A percentile compares a stretch with the other conserved stretches of the same genome.
Conservation (phyloP, 306 rosid species). For the Vigna reflexopilosa region DNA sequence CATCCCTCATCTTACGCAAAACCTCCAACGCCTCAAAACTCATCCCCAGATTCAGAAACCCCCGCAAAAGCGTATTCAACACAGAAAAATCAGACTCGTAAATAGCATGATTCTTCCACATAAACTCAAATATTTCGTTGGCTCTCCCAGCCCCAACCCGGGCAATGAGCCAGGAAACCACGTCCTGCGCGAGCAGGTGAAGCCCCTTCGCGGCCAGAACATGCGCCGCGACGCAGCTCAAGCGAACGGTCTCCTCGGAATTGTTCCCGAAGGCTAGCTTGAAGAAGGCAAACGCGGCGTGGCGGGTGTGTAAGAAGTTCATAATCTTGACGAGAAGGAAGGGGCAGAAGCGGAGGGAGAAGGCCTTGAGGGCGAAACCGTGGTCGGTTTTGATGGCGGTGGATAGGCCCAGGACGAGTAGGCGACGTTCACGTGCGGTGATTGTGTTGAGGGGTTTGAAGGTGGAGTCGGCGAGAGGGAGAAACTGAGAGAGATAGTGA, state of each 20-base stretch:
- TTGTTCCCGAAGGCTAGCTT: constrained; percentile 58
- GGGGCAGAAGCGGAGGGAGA: constrained; percentile 66
- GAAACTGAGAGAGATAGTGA: constrained; percentile 65
- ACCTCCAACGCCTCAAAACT: constrained; percentile 62
- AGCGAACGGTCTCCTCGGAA: constrained; percentile 48
- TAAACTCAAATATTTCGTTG: constrained; percentile 53
- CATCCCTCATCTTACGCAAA: constrained; percentile 64
- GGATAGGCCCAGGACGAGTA: constrained; percentile 61
- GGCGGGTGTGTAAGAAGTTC: constrained; percentile 51
- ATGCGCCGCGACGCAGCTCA: constrained; percentile 64
- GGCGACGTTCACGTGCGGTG: constrained; percentile 65
- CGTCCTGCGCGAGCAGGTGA: constrained; percentile 66
- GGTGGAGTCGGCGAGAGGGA: constrained; percentile 50
- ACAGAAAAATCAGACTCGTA: constrained; percentile 74
- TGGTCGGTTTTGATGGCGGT: constrained; percentile 56
- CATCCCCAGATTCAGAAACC: constrained; percentile 66
- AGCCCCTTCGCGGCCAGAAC: constrained; percentile 59
- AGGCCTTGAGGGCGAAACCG: constrained; percentile 49
- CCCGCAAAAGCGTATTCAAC: constrained; percentile 68
- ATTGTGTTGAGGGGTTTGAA: constrained; percentile 47
- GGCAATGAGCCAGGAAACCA: constrained; percentile 62
- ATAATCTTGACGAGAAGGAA: constrained; percentile 57
- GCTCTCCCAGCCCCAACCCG: constrained; percentile 63
- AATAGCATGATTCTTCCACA: constrained; percentile 66
- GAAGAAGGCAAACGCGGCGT: constrained; percentile 74